Evolutionary conservation across 768 basidiomycete genomes (phyloP).

Genomic region (Imleria badia): DNA sequence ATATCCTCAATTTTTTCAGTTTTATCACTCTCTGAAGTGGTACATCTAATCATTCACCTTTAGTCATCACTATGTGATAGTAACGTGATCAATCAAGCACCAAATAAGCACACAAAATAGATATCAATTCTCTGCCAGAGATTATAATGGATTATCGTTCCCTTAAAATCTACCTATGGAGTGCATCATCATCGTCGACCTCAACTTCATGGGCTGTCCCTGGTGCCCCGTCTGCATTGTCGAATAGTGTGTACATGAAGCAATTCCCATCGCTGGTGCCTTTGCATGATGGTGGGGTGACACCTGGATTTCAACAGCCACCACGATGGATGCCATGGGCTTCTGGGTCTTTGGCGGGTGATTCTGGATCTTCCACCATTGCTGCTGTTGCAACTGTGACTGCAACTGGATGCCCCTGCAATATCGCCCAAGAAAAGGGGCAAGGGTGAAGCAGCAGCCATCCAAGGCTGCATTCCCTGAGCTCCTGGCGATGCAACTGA

Average conservation of each 20-base stretch:
- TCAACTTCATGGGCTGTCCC: slow-evolving; percentile 26
- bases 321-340: slow-evolving; percentile 66
- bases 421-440: slow-evolving; percentile 10
- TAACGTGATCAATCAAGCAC: no score
- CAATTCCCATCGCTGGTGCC: slow-evolving; percentile 36
- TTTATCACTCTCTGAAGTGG: no score
- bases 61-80: no score
- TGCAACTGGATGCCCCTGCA: no score
- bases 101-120: no score
- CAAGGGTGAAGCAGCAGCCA: slow-evolving; percentile 16
- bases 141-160: no score
- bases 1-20: no score
- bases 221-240: slow-evolving; percentile 27
- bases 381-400: background rate
- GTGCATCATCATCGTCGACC: slow-evolving; percentile 43
- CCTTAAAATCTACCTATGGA: no score
- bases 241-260: slow-evolving; percentile 17
- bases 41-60: no score
- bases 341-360: slow-evolving; percentile 22
- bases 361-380: background rate
- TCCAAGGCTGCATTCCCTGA: slow-evolving; percentile 67
- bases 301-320: slow-evolving; percentile 37
- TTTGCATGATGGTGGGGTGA: no score
- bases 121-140: no score
- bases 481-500: slow-evolving; percentile 50